Conservation (phyloP, 768 basidiomycete species). For the Phaffia tasmanica region DNA sequence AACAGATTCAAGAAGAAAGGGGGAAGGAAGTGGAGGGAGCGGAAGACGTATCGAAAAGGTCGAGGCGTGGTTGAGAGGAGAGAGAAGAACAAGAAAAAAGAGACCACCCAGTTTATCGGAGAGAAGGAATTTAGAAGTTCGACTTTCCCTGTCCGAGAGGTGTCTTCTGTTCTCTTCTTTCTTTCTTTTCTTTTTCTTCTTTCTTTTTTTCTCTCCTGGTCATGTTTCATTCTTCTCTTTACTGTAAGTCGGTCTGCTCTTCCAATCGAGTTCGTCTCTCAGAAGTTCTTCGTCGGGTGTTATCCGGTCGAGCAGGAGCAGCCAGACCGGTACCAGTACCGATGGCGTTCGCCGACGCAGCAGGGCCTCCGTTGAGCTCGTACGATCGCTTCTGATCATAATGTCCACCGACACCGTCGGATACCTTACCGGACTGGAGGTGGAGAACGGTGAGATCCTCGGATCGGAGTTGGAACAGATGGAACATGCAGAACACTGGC, state of each 20-base stretch:
- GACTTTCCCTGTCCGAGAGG: not conserved
- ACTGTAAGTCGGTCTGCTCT: not conserved
- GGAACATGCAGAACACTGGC: conserved; percentile 37
- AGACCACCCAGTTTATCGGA: not conserved
- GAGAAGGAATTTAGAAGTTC: not conserved
- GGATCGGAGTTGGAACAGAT: conserved; percentile 34
- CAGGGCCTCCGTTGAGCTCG: not conserved
- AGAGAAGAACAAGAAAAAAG: conserved; percentile 7
- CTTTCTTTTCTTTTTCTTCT: not conserved
- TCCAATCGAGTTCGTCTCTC: conserved; percentile 12
- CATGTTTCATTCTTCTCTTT: too few species aligned
- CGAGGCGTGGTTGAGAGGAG: conserved; percentile 8
- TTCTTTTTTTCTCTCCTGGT: too few species aligned
- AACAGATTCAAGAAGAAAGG: too few species aligned
- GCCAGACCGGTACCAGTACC: not conserved
- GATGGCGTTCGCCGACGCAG: not conserved
- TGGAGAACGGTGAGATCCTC: conserved; percentile 37
- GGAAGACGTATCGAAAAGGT: conserved; percentile 1
- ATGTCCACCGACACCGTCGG: not conserved
- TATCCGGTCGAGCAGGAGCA: conserved; percentile 8
- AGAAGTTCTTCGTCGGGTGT: conserved; percentile 8
- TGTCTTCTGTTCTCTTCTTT: not conserved
- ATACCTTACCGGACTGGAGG: conserved; percentile 35
- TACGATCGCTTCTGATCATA: not conserved
- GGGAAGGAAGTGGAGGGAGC: not conserved